Conservation (phyloP, 371 early-diverging fungal genomes). For the Dichotomocladium elegans region DNA sequence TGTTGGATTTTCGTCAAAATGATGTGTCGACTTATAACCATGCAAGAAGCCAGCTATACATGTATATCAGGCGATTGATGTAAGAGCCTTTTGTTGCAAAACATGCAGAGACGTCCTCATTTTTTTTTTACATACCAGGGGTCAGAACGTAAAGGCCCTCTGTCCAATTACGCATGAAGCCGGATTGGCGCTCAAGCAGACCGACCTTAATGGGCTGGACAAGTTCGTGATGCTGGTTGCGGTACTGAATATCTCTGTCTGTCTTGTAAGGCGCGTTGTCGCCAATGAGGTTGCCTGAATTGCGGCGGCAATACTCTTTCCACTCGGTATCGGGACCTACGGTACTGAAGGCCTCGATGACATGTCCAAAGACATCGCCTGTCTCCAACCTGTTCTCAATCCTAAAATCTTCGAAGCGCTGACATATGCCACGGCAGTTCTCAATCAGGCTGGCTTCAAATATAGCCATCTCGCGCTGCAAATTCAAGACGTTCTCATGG, state of each 20-base stretch:
- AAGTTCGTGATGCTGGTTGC: constrained; percentile 31
- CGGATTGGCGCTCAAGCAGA: constrained; percentile 24
- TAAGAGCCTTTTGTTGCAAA: neutral
- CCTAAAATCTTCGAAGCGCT: constrained; percentile 28
- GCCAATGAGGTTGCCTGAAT: constrained; percentile 25
- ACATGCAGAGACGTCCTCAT: neutral
- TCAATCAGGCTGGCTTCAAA: constrained; percentile 40
- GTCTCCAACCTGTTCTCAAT: constrained; percentile 29
- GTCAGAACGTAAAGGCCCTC: constrained; percentile 42
- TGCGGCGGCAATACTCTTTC: constrained; percentile 38
- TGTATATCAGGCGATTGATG: no score
- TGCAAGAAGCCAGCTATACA: constrained; percentile 41
- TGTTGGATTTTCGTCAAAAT: constrained; percentile 29
- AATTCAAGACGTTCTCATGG: constrained; percentile 34
- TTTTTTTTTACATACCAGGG: constrained; percentile 23
- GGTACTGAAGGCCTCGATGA: constrained; percentile 17
- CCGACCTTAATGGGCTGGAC: constrained; percentile 39
- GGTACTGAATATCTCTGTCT: constrained; percentile 32
- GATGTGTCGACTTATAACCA: constrained; percentile 35
- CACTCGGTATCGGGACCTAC: constrained; percentile 35
- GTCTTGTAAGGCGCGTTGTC: constrained; percentile 43
- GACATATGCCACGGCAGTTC: constrained; percentile 21
- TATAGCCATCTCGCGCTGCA: constrained; percentile 36
- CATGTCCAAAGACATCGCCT: constrained; percentile 16
- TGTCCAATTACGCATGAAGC: constrained; percentile 21